A percentile compares a stretch with the other conserved stretches of the same genome.
Conservation (phyloP, 2,329 filamentous ascomycete species). For the Arachnomyces sp. region DNA sequence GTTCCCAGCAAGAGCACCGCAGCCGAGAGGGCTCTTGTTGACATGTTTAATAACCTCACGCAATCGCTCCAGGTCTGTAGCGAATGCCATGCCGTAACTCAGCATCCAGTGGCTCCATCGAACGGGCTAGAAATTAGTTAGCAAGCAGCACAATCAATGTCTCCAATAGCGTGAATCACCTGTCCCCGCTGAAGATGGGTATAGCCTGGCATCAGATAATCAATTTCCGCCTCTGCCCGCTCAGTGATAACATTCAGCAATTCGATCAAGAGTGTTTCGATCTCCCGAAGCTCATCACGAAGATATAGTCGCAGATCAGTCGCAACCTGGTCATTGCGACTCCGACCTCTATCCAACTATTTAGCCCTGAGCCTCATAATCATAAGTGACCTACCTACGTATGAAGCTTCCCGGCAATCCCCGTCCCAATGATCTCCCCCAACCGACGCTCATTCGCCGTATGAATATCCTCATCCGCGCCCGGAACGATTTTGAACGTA, state of each 20-base stretch:
- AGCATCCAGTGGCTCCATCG: conserved; percentile 77
- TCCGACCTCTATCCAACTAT: conserved; percentile 46
- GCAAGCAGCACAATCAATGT: not conserved
- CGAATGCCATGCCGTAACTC: conserved; percentile 63
- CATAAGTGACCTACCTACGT: conserved; percentile 37
- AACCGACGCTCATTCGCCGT: conserved; percentile 46
- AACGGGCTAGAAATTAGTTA: conserved; percentile 48
- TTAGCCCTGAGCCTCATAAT: not conserved
- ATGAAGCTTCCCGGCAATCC: conserved; percentile 80
- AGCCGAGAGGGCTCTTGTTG: conserved; percentile 62
- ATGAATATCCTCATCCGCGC: conserved; percentile 20
- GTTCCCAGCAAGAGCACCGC: conserved; percentile 72
- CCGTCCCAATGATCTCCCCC: conserved; percentile 78
- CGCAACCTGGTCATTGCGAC: conserved; percentile 82
- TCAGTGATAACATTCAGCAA: conserved; percentile 61
- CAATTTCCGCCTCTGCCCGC: conserved; percentile 66
- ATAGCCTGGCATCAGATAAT: conserved; percentile 77
- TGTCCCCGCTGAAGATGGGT: conserved; percentile 61
- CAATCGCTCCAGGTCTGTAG: conserved; percentile 66
- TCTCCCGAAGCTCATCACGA: conserved; percentile 60
- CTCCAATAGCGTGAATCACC: conserved; percentile 3
- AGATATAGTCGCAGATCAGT: conserved; percentile 89
- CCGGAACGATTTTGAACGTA: conserved; percentile 19
- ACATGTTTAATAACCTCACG: conserved; percentile 65
- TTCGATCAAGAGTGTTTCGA: conserved; percentile 60